phyloP scores from a whole-genome alignment of 768 basidiomycete genomes.

The Asterophora parasitica region DNA sequence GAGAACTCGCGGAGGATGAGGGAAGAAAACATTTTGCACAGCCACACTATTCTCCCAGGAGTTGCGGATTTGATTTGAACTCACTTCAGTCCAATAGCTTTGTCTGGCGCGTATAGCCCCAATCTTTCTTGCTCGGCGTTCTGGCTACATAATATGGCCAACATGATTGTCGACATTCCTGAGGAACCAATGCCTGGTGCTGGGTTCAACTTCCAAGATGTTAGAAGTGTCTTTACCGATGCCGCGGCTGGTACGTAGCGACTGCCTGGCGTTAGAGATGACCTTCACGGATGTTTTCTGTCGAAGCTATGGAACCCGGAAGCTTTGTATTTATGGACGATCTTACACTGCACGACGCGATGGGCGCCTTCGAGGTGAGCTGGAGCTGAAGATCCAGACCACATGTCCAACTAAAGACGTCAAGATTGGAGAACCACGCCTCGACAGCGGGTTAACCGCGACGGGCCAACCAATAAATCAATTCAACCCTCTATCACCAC shows the following conservation, averaged over 20 bases:
- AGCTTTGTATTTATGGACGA: slow-evolving; percentile 62
- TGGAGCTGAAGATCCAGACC: not conserved
- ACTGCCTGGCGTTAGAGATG: not conserved
- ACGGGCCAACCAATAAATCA: slow-evolving; percentile 36
- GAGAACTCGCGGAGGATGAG: slow-evolving; percentile 14
- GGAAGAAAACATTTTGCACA: slow-evolving; percentile 20
- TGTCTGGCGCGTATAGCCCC: not conserved
- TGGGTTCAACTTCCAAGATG: slow-evolving; percentile 57
- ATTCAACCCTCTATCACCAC: slow-evolving; percentile 60
- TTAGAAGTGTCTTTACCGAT: slow-evolving; percentile 53
- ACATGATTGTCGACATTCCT: slow-evolving; percentile 9
- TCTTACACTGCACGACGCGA: slow-evolving; percentile 81
- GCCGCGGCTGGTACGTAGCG: slow-evolving; percentile 53
- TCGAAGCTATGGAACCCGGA: slow-evolving; percentile 56
- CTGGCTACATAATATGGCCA: slow-evolving; percentile 6
- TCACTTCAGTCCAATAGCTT: not conserved
- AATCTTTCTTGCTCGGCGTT: not conserved
- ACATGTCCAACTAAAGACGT: slow-evolving; percentile 11
- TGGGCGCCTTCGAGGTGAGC: slow-evolving; percentile 86
- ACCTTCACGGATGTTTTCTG: not conserved
- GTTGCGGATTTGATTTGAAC: too few species aligned
- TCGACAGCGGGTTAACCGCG: slow-evolving; percentile 72
- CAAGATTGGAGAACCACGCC: slow-evolving; percentile 85
- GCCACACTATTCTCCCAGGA: slow-evolving; percentile 16
- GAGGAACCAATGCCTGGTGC: slow-evolving; percentile 44